These are phyloP conservation scores for Dacryopinax primogenitus DNA, from an alignment of 768 basidiomycete species.

Conservation along the genomic window DNA sequence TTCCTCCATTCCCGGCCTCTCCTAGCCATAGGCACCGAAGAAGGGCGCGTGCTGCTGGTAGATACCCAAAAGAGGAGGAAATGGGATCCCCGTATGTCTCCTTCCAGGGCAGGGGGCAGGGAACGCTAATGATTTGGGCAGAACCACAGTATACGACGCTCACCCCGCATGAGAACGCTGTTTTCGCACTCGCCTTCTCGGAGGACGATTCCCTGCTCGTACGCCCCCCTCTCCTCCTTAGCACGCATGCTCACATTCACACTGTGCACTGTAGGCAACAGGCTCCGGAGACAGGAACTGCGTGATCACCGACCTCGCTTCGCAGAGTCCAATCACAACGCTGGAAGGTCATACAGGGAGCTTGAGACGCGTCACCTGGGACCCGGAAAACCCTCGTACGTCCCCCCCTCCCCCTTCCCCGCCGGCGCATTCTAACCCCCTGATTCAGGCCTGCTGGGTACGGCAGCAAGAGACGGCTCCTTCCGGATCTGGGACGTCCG, in stretches of 20 bases:
- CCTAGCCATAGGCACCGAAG: neutral
- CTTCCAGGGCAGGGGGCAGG: neutral
- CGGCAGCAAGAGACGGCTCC: slow-evolving; percentile 1
- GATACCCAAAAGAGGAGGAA: neutral
- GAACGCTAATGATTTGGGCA: neutral
- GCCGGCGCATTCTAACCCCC: neutral
- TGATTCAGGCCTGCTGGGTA: neutral
- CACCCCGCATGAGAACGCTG: neutral
- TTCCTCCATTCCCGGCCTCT: neutral
- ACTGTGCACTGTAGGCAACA: neutral
- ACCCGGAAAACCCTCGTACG: neutral
- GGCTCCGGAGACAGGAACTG: neutral
- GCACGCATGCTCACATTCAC: neutral
- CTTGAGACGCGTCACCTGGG: neutral
- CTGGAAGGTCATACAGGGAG: slow-evolving; percentile 1
- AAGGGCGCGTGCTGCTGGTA: neutral
- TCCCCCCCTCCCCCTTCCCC: neutral
- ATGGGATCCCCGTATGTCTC: neutral
- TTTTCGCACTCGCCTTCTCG: neutral
- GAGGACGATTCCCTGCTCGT: neutral
- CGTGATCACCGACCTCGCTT: neutral
- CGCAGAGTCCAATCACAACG: neutral
- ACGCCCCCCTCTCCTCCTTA: neutral
- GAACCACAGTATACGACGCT: neutral
- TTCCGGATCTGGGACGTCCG: neutral